Evolutionary conservation across 768 basidiomycete genomes (phyloP).

Genomic region (Paxillus ammoniavirescens): DNA sequence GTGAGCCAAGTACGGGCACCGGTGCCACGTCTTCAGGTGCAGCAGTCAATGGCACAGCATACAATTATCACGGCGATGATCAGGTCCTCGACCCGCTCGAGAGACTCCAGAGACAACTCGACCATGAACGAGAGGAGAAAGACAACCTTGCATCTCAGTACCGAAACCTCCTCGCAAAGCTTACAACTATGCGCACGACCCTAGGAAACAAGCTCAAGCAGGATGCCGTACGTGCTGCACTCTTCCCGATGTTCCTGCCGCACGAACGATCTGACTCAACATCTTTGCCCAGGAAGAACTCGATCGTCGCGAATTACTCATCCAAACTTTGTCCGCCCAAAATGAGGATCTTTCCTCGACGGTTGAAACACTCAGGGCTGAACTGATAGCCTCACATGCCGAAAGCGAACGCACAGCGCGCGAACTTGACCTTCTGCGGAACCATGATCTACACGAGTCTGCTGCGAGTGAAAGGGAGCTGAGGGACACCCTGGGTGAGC

Average conservation of each 20-base stretch:
- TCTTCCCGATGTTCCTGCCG: not conserved
- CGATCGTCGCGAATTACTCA: slow-evolving; percentile 83
- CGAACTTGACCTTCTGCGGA: slow-evolving; percentile 70
- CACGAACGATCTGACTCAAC: not conserved
- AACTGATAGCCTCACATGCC: slow-evolving; percentile 71
- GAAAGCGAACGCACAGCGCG: slow-evolving; percentile 69
- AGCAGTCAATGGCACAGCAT: slow-evolving; percentile 34
- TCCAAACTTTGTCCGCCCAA: slow-evolving; percentile 75
- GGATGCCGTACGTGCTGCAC: slow-evolving; percentile 77
- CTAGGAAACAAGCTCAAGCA: slow-evolving; percentile 93
- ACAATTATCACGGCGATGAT: slow-evolving; percentile 35
- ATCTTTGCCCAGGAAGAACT: slow-evolving; percentile 82
- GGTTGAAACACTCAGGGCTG: slow-evolving; percentile 75
- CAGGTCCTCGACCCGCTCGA: slow-evolving; percentile 49
- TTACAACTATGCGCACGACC: slow-evolving; percentile 91
- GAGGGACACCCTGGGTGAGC: slow-evolving; percentile 77
- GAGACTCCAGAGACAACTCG: slow-evolving; percentile 72
- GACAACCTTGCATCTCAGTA: slow-evolving; percentile 86
- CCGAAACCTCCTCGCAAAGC: slow-evolving; percentile 78
- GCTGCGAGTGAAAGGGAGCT: slow-evolving; percentile 75
- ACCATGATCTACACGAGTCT: slow-evolving; percentile 64
- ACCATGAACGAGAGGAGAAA: slow-evolving; percentile 78
- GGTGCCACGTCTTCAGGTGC: slow-evolving; percentile 21
- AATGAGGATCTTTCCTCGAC: slow-evolving; percentile 72
- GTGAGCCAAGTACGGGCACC: slow-evolving; percentile 36